These are phyloP conservation scores for Byssoonygena ceratinophila DNA, from an alignment of 2,329 filamentous ascomycete species.

Conservation along the genomic window DNA sequence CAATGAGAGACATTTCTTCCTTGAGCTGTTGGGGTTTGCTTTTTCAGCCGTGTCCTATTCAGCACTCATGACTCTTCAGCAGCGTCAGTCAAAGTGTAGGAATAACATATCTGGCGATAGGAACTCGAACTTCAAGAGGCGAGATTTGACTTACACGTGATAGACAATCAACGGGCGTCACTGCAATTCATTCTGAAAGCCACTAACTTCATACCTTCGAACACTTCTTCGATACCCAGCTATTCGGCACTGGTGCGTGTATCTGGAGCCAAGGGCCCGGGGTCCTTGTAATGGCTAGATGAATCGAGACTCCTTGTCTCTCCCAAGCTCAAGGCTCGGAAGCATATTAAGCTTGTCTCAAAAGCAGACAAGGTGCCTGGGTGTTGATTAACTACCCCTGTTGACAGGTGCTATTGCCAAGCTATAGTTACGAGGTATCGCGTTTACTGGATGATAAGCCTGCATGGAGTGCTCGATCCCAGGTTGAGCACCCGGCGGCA, in stretches of 20 bases:
- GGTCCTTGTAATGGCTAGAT: not conserved
- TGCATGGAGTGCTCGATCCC: not conserved
- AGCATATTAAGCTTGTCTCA: not conserved
- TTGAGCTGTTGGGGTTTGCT: not conserved
- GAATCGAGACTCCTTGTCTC: not conserved
- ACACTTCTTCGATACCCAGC: too few species aligned
- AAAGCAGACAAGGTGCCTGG: not conserved
- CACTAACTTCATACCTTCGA: too few species aligned
- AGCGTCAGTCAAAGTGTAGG: not conserved
- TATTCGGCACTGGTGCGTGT: not conserved
- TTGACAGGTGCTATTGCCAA: not conserved
- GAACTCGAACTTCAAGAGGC: too few species aligned
- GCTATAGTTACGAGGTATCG: not conserved
- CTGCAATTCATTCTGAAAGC: too few species aligned
- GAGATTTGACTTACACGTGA: too few species aligned
- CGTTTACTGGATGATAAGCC: not conserved
- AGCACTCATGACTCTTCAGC: not conserved
- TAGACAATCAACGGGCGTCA: too few species aligned
- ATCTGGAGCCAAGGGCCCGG: not conserved
- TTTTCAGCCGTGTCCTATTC: not conserved
- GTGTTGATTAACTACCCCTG: not conserved
- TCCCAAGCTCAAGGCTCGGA: not conserved
- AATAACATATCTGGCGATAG: too few species aligned
- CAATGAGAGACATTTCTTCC: not conserved
- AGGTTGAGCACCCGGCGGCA: not conserved